phyloP scores from a whole-genome alignment of 2,329 filamentous ascomycete species.

The Tolypocladium paradoxum region DNA sequence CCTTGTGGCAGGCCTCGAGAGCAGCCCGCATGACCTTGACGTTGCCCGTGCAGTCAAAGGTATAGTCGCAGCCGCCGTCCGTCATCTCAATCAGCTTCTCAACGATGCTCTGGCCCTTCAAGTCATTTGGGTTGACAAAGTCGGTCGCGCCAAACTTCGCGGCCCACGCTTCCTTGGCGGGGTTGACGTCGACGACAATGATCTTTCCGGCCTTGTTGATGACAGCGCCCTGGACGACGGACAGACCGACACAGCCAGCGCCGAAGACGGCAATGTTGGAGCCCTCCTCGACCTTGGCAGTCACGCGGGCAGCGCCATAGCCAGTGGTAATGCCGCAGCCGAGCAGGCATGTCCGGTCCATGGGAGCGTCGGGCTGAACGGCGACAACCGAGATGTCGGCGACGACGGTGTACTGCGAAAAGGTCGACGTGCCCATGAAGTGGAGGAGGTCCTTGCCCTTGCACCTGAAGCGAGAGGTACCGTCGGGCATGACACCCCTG shows the following conservation, averaged over 20 bases:
- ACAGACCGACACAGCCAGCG: constrained; percentile 89
- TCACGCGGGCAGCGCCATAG: constrained; percentile 91
- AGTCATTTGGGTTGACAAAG: constrained; percentile 86
- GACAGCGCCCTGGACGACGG: constrained; percentile 87
- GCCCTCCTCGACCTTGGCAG: constrained; percentile 82
- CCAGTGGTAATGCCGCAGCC: constrained; percentile 98
- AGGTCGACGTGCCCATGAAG: constrained; percentile 99
- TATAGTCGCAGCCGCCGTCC: constrained; percentile 96
- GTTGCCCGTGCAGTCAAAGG: constrained; percentile 98
- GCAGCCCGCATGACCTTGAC: constrained; percentile 92
- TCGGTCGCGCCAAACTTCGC: constrained; percentile 93
- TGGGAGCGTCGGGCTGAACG: constrained; percentile 79
- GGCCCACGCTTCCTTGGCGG: constrained; percentile 81
- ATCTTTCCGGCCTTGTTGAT: constrained; percentile 71
- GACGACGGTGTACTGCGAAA: constrained; percentile 97
- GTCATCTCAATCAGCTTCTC: constrained; percentile 96
- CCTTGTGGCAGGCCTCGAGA: constrained; percentile 97
- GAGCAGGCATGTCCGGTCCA: constrained; percentile 91
- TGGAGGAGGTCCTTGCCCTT: constrained; percentile 92
- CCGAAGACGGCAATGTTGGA: constrained; percentile 88
- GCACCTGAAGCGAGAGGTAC: constrained; percentile 86
- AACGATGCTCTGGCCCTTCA: constrained; percentile 70
- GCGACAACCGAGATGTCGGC: constrained; percentile 97
- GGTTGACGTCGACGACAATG: constrained; percentile 69
- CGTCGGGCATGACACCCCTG: constrained; percentile 93